A percentile compares a stretch with the other conserved stretches of the same genome.
Conservation (phyloP, 106 monocot genomes). For the Vanilla planifolia region DNA sequence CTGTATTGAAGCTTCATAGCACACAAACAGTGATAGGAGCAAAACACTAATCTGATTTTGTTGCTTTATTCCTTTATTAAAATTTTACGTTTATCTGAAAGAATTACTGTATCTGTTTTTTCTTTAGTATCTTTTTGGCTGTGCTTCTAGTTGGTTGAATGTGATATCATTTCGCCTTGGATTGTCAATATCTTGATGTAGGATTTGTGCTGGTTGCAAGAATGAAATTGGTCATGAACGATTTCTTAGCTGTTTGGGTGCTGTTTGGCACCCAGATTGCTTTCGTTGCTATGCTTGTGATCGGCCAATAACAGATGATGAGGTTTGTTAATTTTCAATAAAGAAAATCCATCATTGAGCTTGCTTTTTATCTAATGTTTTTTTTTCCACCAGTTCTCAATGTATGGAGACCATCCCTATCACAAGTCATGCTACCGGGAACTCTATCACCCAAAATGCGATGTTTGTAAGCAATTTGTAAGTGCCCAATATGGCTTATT, state of each 20-base stretch:
- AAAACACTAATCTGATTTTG: not conserved
- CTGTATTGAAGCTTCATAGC: too few species aligned
- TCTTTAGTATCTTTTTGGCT: too few species aligned
- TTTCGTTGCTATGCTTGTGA: slow-evolving; percentile 77
- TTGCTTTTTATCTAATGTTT: not conserved
- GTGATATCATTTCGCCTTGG: not conserved
- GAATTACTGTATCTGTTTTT: too few species aligned
- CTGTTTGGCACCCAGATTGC: slow-evolving; percentile 85
- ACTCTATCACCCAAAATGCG: slow-evolving; percentile 81
- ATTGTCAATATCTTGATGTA: slow-evolving; percentile 19
- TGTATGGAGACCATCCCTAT: slow-evolving; percentile 69
- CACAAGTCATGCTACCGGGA: slow-evolving; percentile 82
- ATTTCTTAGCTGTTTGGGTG: slow-evolving; percentile 78
- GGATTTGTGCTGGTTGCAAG: slow-evolving; percentile 88
- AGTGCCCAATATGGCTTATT: slow-evolving; percentile 16
- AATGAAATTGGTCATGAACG: slow-evolving; percentile 65
- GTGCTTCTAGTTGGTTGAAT: too few species aligned
- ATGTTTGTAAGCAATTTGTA: slow-evolving; percentile 81
- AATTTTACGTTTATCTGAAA: not conserved
- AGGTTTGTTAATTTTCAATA: slow-evolving; percentile 19
- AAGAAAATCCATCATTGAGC: not conserved
- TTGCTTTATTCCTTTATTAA: not conserved
- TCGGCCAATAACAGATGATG: slow-evolving; percentile 71
- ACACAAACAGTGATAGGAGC: too few species aligned
- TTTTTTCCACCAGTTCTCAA: slow-evolving; percentile 51